phyloP scores from a whole-genome alignment of 768 basidiomycete genomes.

The Neoboletus subvelutipes region DNA sequence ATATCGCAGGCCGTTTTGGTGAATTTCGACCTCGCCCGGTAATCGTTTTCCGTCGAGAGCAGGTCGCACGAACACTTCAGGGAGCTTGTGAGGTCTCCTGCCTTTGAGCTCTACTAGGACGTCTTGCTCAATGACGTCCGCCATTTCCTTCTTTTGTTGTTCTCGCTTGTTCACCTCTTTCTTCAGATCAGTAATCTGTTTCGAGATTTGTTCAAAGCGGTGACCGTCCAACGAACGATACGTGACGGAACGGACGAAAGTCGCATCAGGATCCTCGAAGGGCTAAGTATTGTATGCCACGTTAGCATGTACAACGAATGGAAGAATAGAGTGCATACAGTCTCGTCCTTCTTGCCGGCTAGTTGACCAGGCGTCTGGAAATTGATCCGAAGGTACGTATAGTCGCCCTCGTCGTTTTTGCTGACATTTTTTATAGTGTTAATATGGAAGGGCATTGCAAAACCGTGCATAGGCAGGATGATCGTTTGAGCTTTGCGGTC shows the following conservation, averaged over 20 bases:
- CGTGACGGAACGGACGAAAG: constrained; percentile 92
- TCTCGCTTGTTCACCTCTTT: constrained; percentile 97
- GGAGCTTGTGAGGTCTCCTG: constrained; percentile 78
- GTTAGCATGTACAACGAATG: constrained; percentile 3
- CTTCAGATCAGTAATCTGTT: constrained; percentile 92
- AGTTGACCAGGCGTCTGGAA: constrained; percentile 98
- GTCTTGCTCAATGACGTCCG: constrained; percentile 96
- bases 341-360: constrained; percentile 98
- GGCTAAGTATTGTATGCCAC: constrained; percentile 47
- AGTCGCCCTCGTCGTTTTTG: constrained; percentile 96
- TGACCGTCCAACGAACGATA: constrained; percentile 89
- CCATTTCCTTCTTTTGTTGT: constrained; percentile 97
- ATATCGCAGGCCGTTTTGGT: constrained; percentile 95
- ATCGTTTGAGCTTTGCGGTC: constrained; percentile 91
- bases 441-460: constrained; percentile 96
- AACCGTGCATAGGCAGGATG: constrained; percentile 90
- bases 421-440: constrained; percentile 97
- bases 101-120: constrained; percentile 86
- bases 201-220: constrained; percentile 86
- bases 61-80: constrained; percentile 91
- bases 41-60: constrained; percentile 92
- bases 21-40: constrained; percentile 97
- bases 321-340: constrained; percentile 40
- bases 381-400: constrained; percentile 92
- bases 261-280: constrained; percentile 94